A percentile compares a stretch with the other conserved stretches of the same genome.
Conservation (phyloP, 2,329 filamentous ascomycete genomes). For the Cercospora zeae-maydis region DNA sequence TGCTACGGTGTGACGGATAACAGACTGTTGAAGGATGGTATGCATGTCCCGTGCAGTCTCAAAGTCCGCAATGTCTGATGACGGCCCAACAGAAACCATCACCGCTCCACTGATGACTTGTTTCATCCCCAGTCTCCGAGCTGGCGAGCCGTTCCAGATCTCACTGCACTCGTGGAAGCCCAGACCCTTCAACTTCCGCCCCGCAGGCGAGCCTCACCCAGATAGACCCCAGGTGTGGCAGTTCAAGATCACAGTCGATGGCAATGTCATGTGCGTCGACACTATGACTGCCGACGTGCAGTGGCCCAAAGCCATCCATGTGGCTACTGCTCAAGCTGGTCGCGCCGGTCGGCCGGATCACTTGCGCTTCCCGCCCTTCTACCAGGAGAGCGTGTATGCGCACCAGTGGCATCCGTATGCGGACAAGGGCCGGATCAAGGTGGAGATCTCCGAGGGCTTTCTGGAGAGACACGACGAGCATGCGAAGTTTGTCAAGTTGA, state of each 20-base stretch:
- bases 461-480: conserved; percentile 8
- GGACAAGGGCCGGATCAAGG: conserved; percentile 68
- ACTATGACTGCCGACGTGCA: conserved; percentile 51
- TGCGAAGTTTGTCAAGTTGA: conserved; percentile 57
- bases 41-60: background rate
- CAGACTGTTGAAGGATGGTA: conserved; percentile 3
- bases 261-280: conserved; percentile 50
- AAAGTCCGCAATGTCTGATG: background rate
- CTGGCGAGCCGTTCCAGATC: conserved; percentile 61
- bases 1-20: conserved; percentile 60
- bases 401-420: conserved; percentile 69
- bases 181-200: conserved; percentile 39
- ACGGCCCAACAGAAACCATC: background rate
- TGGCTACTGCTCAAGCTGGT: conserved; percentile 4
- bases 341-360: conserved; percentile 36
- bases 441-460: conserved; percentile 72
- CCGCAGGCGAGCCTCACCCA: background rate
- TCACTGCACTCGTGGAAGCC: conserved; percentile 72
- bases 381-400: conserved; percentile 64
- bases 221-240: conserved; percentile 36
- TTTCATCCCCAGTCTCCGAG: conserved; percentile 64
- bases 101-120: conserved; percentile 51
- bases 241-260: conserved; percentile 66
- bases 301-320: conserved; percentile 46
- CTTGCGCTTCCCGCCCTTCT: conserved; percentile 71